Evolutionary conservation across 768 basidiomycete genomes (phyloP).

Genomic region (Hericium alpestre): DNA sequence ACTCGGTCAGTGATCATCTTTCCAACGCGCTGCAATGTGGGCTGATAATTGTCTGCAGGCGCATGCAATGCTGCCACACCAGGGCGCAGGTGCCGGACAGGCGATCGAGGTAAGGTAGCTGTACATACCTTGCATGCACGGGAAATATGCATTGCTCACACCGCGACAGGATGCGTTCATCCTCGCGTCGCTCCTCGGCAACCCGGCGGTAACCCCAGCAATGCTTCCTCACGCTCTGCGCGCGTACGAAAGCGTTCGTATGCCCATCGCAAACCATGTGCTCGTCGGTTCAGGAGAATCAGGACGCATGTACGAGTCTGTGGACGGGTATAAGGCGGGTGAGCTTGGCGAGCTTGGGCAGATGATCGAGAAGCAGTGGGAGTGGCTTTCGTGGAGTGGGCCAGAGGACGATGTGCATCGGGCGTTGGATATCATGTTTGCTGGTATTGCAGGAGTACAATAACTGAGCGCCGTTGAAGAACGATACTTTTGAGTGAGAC

Average conservation of each 20-base stretch:
- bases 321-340: constrained; percentile 24
- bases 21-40: neutral
- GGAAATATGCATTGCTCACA: too few species aligned
- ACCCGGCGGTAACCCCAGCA: constrained; percentile 12
- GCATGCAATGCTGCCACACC: constrained; percentile 24
- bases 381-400: constrained; percentile 24
- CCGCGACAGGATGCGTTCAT: constrained; percentile 21
- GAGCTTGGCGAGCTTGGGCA: constrained; percentile 27
- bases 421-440: neutral
- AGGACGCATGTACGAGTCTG: constrained; percentile 22
- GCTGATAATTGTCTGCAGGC: constrained; percentile 13
- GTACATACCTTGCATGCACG: neutral
- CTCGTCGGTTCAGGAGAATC: constrained; percentile 14
- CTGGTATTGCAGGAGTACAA: too few species aligned
- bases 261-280: constrained; percentile 19
- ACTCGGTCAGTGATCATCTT: constrained; percentile 16
- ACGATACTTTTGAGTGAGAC: too few species aligned
- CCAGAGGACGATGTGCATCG: neutral
- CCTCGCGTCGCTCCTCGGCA: constrained; percentile 19
- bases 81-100: constrained; percentile 25
- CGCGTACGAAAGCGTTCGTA: constrained; percentile 21
- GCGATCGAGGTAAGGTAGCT: constrained; percentile 20
- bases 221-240: constrained; percentile 15
- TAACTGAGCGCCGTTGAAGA: too few species aligned
- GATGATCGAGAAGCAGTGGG: constrained; percentile 31